These are phyloP conservation scores for Ananas comosus DNA, from an alignment of 176 grass and related monocot genomes.

Conservation along the genomic window DNA sequence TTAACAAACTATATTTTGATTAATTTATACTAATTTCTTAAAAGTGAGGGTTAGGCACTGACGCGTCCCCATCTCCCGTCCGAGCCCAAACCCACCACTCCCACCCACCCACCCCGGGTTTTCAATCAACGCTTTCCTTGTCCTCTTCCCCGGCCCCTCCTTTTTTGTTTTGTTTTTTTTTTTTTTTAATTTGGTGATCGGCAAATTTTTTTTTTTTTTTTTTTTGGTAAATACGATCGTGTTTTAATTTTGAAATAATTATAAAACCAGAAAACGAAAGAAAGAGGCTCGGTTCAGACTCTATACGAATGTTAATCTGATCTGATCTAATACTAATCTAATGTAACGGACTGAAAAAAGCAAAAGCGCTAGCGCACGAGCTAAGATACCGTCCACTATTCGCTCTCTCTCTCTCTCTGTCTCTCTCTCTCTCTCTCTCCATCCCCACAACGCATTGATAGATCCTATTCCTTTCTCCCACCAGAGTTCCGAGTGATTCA, in stretches of 20 bases:
- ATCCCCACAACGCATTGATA: slow-evolving; percentile 5
- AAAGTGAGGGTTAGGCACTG: slow-evolving; percentile 24
- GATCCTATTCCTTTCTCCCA: neutral
- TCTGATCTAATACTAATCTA: slow-evolving; percentile 18
- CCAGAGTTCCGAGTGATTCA: slow-evolving; percentile 1
- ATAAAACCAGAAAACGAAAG: neutral
- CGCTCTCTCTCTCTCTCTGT: slow-evolving; percentile 11
- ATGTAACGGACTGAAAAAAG: slow-evolving; percentile 18
- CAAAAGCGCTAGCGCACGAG: slow-evolving; percentile 22
- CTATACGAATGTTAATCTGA: no score
- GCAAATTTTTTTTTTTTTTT: neutral
- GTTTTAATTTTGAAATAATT: neutral
- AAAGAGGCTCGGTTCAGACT: neutral
- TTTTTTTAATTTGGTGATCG: neutral
- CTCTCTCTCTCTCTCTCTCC: neutral
- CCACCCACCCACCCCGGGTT: no score
- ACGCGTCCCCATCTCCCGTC: slow-evolving; percentile 28
- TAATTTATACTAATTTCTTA: slow-evolving; percentile 3
- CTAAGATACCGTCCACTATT: slow-evolving; percentile 14
- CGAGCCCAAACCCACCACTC: neutral
- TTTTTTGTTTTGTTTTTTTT: neutral
- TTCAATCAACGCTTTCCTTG: neutral
- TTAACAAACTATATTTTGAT: slow-evolving; percentile 26
- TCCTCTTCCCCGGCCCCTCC: slow-evolving; percentile 1
- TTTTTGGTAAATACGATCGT: neutral